Evolutionary conservation across 2,329 filamentous ascomycete species (phyloP).

Genomic region (Fusarium avenaceum): DNA sequence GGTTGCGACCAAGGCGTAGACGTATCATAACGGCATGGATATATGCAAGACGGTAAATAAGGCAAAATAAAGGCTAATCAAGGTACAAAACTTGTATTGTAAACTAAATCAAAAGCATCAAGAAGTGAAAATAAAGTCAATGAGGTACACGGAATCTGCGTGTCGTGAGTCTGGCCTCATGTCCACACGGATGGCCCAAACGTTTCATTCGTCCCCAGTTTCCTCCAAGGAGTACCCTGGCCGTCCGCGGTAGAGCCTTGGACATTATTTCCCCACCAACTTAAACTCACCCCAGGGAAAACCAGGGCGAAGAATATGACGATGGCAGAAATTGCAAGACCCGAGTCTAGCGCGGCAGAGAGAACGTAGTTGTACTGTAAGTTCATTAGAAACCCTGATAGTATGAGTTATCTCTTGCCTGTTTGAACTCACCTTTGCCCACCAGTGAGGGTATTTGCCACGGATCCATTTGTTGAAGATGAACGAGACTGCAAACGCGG

Average conservation of each 20-base stretch:
- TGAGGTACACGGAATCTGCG: not conserved
- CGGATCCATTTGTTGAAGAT: conserved; percentile 21
- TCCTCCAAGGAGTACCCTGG: conserved; percentile 4
- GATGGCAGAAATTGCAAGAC: not conserved
- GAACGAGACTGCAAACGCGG: not conserved
- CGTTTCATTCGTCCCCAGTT: not conserved
- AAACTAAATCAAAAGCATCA: too few relatives aligned
- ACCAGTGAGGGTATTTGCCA: conserved; percentile 1
- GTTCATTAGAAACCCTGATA: not conserved
- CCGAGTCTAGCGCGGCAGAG: not conserved
- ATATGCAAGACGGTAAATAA: not conserved
- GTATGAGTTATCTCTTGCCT: accelerated
- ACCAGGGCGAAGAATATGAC: conserved; percentile 7
- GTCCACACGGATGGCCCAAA: conserved; percentile 6
- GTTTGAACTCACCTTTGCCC: conserved; percentile 1
- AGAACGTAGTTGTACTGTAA: conserved; percentile 4
- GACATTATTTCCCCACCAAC: conserved; percentile 12
- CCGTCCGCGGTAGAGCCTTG: conserved; percentile 1
- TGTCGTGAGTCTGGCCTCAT: not conserved
- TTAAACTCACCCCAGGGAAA: not conserved
- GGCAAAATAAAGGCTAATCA: not conserved
- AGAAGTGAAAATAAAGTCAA: too few relatives aligned
- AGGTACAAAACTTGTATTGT: too few relatives aligned
- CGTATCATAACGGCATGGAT: not conserved
- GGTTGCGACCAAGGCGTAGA: conserved; percentile 54